Conservation (phyloP, 495 filamentous ascomycete genomes). For the Xylaria sp. region DNA sequence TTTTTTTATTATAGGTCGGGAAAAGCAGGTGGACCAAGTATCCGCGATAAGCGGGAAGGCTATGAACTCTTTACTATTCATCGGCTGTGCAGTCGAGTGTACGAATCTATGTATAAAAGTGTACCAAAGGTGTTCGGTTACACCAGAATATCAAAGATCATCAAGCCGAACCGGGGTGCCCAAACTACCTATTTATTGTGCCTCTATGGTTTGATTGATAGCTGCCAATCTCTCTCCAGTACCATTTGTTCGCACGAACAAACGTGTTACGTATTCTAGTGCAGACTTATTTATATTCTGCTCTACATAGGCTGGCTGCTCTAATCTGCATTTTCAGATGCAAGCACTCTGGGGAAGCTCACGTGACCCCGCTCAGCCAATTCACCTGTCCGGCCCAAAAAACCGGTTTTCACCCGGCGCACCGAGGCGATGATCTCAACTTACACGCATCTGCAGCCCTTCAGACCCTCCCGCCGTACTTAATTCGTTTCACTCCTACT, state of each 20-base stretch:
- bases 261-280: neutral
- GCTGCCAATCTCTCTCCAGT: neutral
- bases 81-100: constrained; percentile 36
- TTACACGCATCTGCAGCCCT: constrained; percentile 27
- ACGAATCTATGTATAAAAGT: constrained; percentile 38
- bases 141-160: constrained; percentile 3
- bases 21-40: constrained; percentile 90
- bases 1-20: constrained; percentile 65
- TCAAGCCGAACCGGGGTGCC: neutral
- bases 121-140: constrained; percentile 24
- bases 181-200: neutral
- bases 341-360: neutral
- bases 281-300: neutral
- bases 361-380: constrained; percentile 26
- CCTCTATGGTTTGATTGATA: neutral
- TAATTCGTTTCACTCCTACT: neutral
- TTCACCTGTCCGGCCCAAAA: constrained; percentile 21
- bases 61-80: constrained; percentile 3
- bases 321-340: neutral
- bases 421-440: constrained; percentile 18
- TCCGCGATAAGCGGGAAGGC: constrained; percentile 65
- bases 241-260: neutral
- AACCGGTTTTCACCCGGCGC: constrained; percentile 23
- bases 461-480: neutral
- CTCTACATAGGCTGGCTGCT: neutral